Percentiles rank a stretch among this genome's conserved stretches.
Conservation (phyloP, 441 rosid species). For the Codiaeum variegatum region DNA sequence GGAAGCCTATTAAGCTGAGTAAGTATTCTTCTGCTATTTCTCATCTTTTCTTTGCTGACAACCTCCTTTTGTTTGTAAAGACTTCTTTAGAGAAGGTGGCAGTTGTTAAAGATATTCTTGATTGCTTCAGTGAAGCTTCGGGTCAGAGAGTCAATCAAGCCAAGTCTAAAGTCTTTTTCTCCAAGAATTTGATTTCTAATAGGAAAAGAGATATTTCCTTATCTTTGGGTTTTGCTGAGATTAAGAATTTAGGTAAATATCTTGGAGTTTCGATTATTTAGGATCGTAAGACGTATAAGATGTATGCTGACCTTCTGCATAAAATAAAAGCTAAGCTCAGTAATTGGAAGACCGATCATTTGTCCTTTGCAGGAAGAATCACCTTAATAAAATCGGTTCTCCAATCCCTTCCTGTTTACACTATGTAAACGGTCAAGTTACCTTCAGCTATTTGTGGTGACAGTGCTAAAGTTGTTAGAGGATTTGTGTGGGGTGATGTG, state of each 20-base stretch:
- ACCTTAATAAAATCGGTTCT: neutral
- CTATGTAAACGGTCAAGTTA: neutral
- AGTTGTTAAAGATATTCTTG: too few relatives aligned
- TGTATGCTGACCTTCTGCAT: neutral
- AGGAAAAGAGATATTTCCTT: too few relatives aligned
- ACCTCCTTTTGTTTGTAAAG: too few relatives aligned
- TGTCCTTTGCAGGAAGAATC: neutral
- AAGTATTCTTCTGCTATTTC: too few relatives aligned
- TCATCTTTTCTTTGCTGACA: too few relatives aligned
- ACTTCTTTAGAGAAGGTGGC: too few relatives aligned
- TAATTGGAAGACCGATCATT: neutral
- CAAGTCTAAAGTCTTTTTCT: too few relatives aligned
- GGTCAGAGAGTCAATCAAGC: too few relatives aligned
- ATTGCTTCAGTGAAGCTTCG: too few relatives aligned
- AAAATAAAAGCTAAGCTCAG: neutral
- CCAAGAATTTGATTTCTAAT: too few relatives aligned
- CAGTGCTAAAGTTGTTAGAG: neutral
- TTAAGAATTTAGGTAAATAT: neutral
- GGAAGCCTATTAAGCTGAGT: too few relatives aligned
- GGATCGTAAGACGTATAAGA: neutral
- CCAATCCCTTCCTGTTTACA: neutral
- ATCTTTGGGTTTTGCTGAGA: neutral
- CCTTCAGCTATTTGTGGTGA: neutral
- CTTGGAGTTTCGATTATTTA: neutral
- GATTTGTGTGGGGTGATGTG: neutral